These are phyloP conservation scores for Puccinia polysora DNA, from an alignment of 1,284 basidiomycete species.

Conservation along the genomic window DNA sequence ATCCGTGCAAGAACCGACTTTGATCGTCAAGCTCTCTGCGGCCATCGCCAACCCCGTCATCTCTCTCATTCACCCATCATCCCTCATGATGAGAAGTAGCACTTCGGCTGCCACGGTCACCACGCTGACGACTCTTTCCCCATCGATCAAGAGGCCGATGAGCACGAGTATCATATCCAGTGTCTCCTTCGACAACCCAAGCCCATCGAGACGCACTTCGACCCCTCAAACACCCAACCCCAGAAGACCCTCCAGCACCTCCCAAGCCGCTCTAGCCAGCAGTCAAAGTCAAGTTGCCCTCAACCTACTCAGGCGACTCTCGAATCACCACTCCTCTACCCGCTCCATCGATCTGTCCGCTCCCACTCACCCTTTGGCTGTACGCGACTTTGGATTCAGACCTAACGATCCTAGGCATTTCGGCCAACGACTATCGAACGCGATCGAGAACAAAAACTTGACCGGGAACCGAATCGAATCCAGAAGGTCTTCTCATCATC, in stretches of 20 bases:
- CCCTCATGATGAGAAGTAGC: too few species aligned
- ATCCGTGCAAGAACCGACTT: too few species aligned
- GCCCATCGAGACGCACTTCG: slow-evolving; percentile 12
- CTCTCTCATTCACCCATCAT: too few species aligned
- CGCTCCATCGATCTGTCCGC: not conserved
- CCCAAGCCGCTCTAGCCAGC: not conserved
- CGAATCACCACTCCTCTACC: not conserved
- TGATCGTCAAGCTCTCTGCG: too few species aligned
- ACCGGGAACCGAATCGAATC: too few species aligned
- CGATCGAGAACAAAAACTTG: too few species aligned
- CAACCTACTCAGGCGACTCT: slow-evolving; percentile 5
- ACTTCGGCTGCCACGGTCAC: slow-evolving; percentile 9
- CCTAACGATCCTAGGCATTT: slow-evolving; percentile 7
- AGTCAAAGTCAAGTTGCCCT: not conserved
- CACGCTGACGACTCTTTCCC: not conserved
- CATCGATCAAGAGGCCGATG: not conserved
- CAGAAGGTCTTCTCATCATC: too few species aligned
- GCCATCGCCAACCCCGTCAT: too few species aligned
- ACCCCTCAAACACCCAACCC: not conserved
- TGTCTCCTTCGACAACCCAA: slow-evolving; percentile 9
- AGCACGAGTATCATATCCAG: slow-evolving; percentile 32
- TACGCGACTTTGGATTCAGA: slow-evolving; percentile 41
- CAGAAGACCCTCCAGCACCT: slow-evolving; percentile 8
- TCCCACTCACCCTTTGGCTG: not conserved
- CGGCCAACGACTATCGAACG: not conserved